Evolutionary conservation across 108 stramenopile genomes (phyloP).

Genomic region (Nitzschia inconspicua): DNA sequence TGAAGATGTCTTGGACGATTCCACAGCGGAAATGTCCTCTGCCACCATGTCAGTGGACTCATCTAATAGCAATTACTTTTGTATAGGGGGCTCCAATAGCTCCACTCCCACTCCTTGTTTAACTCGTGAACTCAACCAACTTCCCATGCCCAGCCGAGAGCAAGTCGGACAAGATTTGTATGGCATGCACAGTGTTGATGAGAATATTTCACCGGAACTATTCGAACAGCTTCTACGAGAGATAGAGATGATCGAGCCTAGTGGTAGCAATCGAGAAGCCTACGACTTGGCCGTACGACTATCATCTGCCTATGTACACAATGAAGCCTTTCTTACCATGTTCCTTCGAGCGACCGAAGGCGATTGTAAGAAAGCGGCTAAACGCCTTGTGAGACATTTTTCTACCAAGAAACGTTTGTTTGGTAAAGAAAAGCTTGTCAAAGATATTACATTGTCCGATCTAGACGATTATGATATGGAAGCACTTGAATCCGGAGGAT

Average conservation of each 20-base stretch:
- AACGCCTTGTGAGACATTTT: conserved; percentile 20
- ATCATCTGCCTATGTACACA: background rate
- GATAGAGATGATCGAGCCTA: background rate
- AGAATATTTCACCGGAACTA: background rate
- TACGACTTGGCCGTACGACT: background rate
- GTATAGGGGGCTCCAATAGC: conserved; percentile 4
- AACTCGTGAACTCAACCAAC: conserved; percentile 11
- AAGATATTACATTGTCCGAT: conserved; percentile 15
- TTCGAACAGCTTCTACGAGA: background rate
- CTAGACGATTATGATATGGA: conserved; percentile 19
- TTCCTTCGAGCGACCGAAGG: conserved; percentile 19
- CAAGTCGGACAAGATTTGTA: conserved; percentile 23
- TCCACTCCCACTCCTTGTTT: conserved; percentile 9
- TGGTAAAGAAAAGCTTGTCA: conserved; percentile 15
- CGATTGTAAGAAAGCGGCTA: conserved; percentile 24
- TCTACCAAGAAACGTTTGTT: conserved; percentile 16
- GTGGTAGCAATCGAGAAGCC: background rate
- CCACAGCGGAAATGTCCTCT: background rate
- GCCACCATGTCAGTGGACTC: background rate
- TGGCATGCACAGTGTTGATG: conserved; percentile 10
- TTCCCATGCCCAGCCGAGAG: conserved; percentile 5
- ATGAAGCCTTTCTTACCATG: conserved; percentile 15
- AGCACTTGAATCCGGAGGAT: conserved; percentile 17
- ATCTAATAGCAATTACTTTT: background rate
- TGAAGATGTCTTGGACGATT: background rate